Evolutionary conservation across 495 filamentous ascomycete species (phyloP).

Genomic region (Aspergillus leporis): DNA sequence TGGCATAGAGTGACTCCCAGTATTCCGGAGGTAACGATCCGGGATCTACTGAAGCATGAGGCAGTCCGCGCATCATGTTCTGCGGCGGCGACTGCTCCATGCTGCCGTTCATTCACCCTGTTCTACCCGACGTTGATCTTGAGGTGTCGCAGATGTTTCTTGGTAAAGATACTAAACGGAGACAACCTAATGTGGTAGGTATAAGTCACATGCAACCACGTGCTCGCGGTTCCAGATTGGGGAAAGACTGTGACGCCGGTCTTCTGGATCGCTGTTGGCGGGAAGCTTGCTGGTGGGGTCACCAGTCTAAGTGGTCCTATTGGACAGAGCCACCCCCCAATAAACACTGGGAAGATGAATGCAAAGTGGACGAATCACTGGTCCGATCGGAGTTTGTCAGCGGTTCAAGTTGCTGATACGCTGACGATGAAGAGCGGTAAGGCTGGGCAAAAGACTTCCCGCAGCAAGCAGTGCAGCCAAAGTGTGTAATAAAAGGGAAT

Average conservation of each 20-base stretch:
- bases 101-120: slow-evolving; percentile 17
- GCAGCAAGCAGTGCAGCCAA: not conserved
- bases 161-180: not conserved
- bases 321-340: slow-evolving; percentile 13
- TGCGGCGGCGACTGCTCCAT: slow-evolving; percentile 47
- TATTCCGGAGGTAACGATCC: slow-evolving; percentile 33
- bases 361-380: slow-evolving; percentile 15
- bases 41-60: slow-evolving; percentile 30
- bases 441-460: not conserved
- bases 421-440: slow-evolving; percentile 3
- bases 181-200: slow-evolving; percentile 3
- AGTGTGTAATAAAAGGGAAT: not conserved
- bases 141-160: slow-evolving; percentile 5
- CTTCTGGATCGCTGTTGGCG: slow-evolving; percentile 11
- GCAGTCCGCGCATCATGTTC: slow-evolving; percentile 35
- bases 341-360: slow-evolving; percentile 12
- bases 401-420: slow-evolving; percentile 10
- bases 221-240: slow-evolving; percentile 13
- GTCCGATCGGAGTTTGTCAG: slow-evolving; percentile 17
- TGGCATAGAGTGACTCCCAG: slow-evolving; percentile 42
- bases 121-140: slow-evolving; percentile 14
- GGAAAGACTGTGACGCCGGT: slow-evolving; percentile 19
- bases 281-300: slow-evolving; percentile 14
- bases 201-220: slow-evolving; percentile 26
- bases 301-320: slow-evolving; percentile 6